Base-by-base conservation (phyloP, 257 asterid genomes). In the Scutellaria galericulata region DNA sequence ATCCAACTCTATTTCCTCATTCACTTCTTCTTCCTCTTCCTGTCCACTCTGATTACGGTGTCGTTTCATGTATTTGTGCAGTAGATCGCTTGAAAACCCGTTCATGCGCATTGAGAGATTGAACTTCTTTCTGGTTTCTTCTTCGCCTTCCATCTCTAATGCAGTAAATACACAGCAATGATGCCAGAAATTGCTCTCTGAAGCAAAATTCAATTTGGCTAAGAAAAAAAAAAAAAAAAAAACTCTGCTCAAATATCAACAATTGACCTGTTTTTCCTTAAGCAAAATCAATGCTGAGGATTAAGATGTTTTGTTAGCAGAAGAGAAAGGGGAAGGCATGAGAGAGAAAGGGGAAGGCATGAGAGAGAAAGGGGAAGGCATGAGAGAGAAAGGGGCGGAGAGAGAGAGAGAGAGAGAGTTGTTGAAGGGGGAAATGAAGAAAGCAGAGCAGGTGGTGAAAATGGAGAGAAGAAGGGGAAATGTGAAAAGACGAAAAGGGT, bases 1-100 rank as follows among this genome's bases (percentile, higher is more conserved):
- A 71, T 89, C 84, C 66, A 93, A 57, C 83, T 93, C 94, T 31
- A 93, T 42, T 7, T 73, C 93, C 5, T 58, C 95, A 0, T 72
- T 87, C 0, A 18, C 79, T 1, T 46, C 81, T 2, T 68, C 83
- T 2, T 14, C 78, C 0, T 42, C 24, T 11, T 9, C 76, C 0
- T 47, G 52, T 11, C 9, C 74, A 1, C 35, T 47, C 9, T 46
- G 56, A 51, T 55, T 46, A 9, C 3, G 71, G 48, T 70, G 66
- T 3, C 59, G 75, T 50, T 59, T 65, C 48, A 15, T 58, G 62
- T 60, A 72, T 58, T 77, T 75, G 50, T 60, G 73, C 51, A 85
- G 59, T 68, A 75, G 80, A 86, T 86, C 89, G 64, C 76, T 71
- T 0, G 89, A 64, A 70, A 67, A 37, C 11, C 80, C 79, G 77